Base-by-base conservation (phyloP, 108 stramenopile genomes). In the Cyclotella choctawhatcheeana region DNA sequence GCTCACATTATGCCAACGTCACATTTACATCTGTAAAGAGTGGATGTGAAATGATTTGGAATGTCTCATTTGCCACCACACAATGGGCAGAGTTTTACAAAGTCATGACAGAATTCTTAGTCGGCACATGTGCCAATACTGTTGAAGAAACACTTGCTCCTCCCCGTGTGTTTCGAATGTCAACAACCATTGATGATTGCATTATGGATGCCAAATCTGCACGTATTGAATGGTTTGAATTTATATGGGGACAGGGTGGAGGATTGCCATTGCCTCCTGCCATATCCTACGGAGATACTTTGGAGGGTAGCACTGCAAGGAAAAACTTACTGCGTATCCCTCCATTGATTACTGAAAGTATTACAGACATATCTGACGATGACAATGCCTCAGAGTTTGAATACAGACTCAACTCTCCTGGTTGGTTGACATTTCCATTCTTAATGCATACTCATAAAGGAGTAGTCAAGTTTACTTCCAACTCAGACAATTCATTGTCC, bases 391-490 rank as follows among this genome's bases (percentile, higher is more conserved):
- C 65, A 2, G 67, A 43, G 12, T 69, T 77, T 30, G 16, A 43
- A 0, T 81, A 84, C 40, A 44, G 17, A 33, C 30, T 84, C 12
- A 67, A 80, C 43, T 54, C 62, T 24, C 83, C 83, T 12, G 84
- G 84, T 22, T 78, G 69, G 80, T 13, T 37, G 3, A 84, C 83
- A 30, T 78, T 84, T 27, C 80, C 84, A 8, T 84, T 82, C 69
- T 61, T 82, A 13, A 33, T 82, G 13, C 84, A 84, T 58, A 82
- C 80, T 24, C 84, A 84, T 43, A 20, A 73, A 30, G 84, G 80
- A 4, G 26, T 52, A 13, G 79, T 84, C 26, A 26, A 43, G 27
- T 84, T 84, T 60, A 18, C 24, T 71, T 25, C 44, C 27, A 60
- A 1, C 0, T 34, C 37, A 3, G n/a, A 60, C 43, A 21, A 37